phyloP scores from a whole-genome alignment of 1,284 basidiomycete species.

The Sporisorium graminicola region DNA sequence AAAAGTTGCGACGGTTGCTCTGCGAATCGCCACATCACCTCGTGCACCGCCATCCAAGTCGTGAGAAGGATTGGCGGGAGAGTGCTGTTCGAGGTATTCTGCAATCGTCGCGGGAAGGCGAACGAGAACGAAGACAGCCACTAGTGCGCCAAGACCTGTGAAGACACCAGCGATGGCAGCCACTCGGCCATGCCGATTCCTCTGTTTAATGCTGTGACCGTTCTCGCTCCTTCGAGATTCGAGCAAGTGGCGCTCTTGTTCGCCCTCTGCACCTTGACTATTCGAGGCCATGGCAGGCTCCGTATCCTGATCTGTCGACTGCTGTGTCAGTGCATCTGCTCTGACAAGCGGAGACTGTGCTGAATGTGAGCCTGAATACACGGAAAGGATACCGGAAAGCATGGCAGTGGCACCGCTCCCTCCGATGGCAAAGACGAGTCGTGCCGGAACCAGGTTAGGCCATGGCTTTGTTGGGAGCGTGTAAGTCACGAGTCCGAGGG shows the following conservation, averaged over 20 bases:
- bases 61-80: not conserved
- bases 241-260: not conserved
- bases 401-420: constrained; percentile 56
- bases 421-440: constrained; percentile 57
- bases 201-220: not conserved
- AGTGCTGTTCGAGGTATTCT: constrained; percentile 23
- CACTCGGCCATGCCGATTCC: constrained; percentile 40
- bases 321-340: not conserved
- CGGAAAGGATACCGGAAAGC: constrained; percentile 49
- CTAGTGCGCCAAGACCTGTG: constrained; percentile 50
- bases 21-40: constrained; percentile 27
- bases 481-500: constrained; percentile 42
- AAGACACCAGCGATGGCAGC: constrained; percentile 52
- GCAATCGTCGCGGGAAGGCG: constrained; percentile 52
- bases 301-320: not conserved
- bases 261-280: constrained; percentile 1
- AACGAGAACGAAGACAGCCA: constrained; percentile 56
- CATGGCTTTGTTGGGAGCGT: constrained; percentile 49
- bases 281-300: constrained; percentile 12
- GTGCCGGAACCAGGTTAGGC: constrained; percentile 50
- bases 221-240: not conserved
- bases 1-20: constrained; percentile 41
- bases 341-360: not conserved
- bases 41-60: not conserved
- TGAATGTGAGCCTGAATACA: constrained; percentile 18